phyloP scores from a whole-genome alignment of 805 yeast species.

The Candida dajiaensis region DNA sequence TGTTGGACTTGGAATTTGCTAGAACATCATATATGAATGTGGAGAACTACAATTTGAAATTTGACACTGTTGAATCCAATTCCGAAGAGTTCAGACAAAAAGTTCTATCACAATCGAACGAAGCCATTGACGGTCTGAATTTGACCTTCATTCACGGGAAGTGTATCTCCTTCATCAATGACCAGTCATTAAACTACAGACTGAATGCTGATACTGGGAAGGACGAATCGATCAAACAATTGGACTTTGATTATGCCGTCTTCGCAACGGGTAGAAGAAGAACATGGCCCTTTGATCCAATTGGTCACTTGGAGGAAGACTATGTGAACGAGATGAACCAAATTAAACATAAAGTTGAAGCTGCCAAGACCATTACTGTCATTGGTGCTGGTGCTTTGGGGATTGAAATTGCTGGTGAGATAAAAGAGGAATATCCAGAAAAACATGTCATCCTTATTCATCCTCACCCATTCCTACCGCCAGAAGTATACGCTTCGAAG shows the following conservation, averaged over 20 bases:
- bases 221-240: slow-evolving; percentile 12
- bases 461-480: slow-evolving; percentile 37
- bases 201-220: slow-evolving; percentile 16
- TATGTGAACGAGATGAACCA: slow-evolving; percentile 38
- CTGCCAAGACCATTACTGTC: slow-evolving; percentile 34
- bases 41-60: slow-evolving; percentile 20
- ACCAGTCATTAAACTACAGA: slow-evolving; percentile 13
- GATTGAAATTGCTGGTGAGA: slow-evolving; percentile 44
- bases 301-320: slow-evolving; percentile 31
- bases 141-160: slow-evolving; percentile 20
- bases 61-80: slow-evolving; percentile 30
- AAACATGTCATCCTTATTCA: slow-evolving; percentile 35
- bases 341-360: slow-evolving; percentile 27
- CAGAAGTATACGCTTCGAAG: slow-evolving; percentile 26
- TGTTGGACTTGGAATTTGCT: slow-evolving; percentile 34
- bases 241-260: slow-evolving; percentile 40
- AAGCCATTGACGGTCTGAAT: slow-evolving; percentile 11
- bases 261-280: slow-evolving; percentile 46
- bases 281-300: slow-evolving; percentile 49
- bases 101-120: slow-evolving; percentile 4
- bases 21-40: slow-evolving; percentile 26
- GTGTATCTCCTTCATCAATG: slow-evolving; percentile 19
- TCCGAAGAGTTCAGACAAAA: slow-evolving; percentile 24
- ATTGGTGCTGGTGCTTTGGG: slow-evolving; percentile 53
- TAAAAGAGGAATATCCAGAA: slow-evolving; percentile 32